These are phyloP conservation scores for Mortierella sp. DNA, from an alignment of 371 early-diverging fungal species.

Conservation along the genomic window DNA sequence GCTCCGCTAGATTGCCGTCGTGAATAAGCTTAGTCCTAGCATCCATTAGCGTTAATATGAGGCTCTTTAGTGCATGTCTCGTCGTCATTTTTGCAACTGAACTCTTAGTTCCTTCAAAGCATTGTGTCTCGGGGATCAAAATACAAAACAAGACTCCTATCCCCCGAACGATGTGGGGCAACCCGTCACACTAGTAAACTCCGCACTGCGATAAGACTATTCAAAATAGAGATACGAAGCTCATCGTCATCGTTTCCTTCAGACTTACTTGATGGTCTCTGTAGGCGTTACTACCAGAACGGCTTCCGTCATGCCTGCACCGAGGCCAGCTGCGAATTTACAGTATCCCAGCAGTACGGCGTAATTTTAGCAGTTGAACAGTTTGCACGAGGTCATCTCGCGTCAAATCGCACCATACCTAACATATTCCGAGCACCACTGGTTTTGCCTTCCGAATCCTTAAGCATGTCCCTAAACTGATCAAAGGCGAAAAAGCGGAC, in stretches of 20 bases:
- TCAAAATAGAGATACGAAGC: too few relatives aligned
- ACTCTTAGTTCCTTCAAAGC: background rate
- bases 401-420: conserved; percentile 17
- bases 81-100: background rate
- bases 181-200: too few relatives aligned
- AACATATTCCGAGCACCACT: conserved; percentile 73
- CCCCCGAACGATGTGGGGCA: background rate
- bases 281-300: conserved; percentile 89
- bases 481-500: conserved; percentile 93
- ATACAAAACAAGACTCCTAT: background rate
- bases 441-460: conserved; percentile 77
- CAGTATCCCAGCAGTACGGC: too few relatives aligned
- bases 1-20: conserved; percentile 72
- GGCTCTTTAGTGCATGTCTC: background rate
- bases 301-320: conserved; percentile 92
- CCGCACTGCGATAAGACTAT: too few relatives aligned
- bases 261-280: conserved; percentile 87
- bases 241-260: background rate
- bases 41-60: background rate
- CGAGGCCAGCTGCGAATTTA: conserved; percentile 77
- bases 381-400: too few relatives aligned
- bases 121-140: conserved; percentile 1
- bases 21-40: conserved; percentile 86
- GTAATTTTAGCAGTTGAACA: too few relatives aligned
- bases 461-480: conserved; percentile 77